Evolutionary conservation across 305 asterid genomes (phyloP).

Genomic region (Solanum chacoense): DNA sequence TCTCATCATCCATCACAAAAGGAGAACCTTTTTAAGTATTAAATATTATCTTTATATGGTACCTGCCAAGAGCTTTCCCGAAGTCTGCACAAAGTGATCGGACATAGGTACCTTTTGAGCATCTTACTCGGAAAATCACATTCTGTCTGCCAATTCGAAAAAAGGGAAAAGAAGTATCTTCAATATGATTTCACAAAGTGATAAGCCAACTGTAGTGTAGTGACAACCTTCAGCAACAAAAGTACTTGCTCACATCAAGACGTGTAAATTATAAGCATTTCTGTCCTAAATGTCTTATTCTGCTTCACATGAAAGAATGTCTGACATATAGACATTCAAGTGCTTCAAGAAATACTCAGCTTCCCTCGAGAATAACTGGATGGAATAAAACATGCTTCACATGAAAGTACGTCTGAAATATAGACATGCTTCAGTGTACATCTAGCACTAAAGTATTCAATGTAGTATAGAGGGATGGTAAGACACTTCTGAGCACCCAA

Average conservation of each 20-base stretch:
- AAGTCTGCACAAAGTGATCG: constrained; percentile 92
- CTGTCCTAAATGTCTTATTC: not conserved
- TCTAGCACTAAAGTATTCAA: not conserved
- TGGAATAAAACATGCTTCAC: not conserved
- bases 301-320: not conserved
- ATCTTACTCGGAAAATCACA: constrained; percentile 72
- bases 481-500: not conserved
- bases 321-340: not conserved
- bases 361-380: not conserved
- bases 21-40: not conserved
- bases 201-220: not conserved
- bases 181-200: not conserved
- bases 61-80: constrained; percentile 85
- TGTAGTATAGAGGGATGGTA: not conserved
- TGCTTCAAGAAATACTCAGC: not conserved
- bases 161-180: not conserved
- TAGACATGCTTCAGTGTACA: not conserved
- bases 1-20: not conserved
- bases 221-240: not conserved
- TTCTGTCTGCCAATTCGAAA: constrained; percentile 38
- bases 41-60: not conserved
- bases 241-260: not conserved
- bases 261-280: not conserved
- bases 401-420: not conserved
- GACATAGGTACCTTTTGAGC: constrained; percentile 86